A percentile compares a stretch with the other conserved stretches of the same genome.
These are phyloP conservation scores for Uncinocarpus reesii DNA, from an alignment of 2,329 filamentous ascomycete species.

Conservation along the genomic window DNA sequence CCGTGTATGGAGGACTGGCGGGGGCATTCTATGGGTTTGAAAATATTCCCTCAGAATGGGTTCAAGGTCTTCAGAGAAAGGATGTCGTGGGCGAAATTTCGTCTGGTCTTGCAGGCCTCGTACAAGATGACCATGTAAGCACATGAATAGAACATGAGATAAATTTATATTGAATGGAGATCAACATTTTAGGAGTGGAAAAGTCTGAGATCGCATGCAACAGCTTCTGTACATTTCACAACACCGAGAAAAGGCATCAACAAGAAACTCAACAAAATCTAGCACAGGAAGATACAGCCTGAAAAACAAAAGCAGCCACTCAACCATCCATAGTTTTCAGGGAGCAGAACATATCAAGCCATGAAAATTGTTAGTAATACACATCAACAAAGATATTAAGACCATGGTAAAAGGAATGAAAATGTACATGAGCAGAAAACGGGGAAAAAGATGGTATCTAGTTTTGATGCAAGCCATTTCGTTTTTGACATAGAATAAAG, in stretches of 20 bases:
- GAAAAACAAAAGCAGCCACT: neutral
- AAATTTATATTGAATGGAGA: neutral
- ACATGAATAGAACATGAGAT: neutral
- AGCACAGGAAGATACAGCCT: neutral
- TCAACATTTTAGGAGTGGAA: neutral
- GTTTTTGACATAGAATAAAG: neutral
- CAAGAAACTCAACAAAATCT: neutral
- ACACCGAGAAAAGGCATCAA: neutral
- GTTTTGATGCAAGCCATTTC: neutral
- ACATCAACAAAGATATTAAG: conserved; percentile 6
- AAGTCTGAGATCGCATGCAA: neutral
- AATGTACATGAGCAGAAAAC: neutral
- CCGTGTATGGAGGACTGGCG: conserved; percentile 37
- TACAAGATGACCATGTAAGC: neutral
- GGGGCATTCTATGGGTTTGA: conserved; percentile 34
- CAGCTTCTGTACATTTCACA: neutral
- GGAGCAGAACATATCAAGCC: neutral
- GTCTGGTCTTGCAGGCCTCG: conserved; percentile 5
- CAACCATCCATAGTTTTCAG: neutral
- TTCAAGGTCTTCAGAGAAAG: conserved; percentile 22
- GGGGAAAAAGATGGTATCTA: neutral
- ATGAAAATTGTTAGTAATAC: conserved; percentile 10
- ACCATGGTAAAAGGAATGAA: neutral
- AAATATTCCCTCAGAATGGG: conserved; percentile 26
- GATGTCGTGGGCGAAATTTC: conserved; percentile 19